Evolutionary conservation across 345 rosid species (phyloP).

Genomic region (Erucastrum elatum): DNA sequence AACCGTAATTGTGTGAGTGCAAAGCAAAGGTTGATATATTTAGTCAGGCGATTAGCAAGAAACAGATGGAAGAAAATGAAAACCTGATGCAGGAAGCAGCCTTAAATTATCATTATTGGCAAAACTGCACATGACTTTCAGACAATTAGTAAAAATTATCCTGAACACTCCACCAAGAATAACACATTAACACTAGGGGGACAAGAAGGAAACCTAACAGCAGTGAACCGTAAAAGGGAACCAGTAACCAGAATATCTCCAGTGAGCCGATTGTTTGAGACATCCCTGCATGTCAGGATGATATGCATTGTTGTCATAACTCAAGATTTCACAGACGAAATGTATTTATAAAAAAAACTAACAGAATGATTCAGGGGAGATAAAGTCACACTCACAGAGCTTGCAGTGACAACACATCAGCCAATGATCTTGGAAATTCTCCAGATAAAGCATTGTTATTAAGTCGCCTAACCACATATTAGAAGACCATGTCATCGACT

Average conservation of each 20-base stretch:
- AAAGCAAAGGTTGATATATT: neutral
- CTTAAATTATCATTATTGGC: conserved; percentile 31
- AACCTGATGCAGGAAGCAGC: conserved; percentile 42
- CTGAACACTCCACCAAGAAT: neutral
- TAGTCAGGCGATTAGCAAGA: neutral
- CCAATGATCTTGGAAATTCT: conserved; percentile 55
- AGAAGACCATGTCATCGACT: neutral
- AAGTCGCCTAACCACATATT: conserved; percentile 60
- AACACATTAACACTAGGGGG: neutral
- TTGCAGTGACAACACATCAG: conserved; percentile 52
- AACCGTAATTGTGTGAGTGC: neutral
- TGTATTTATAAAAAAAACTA: neutral
- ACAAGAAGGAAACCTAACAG: conserved; percentile 52
- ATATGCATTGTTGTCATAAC: conserved; percentile 10
- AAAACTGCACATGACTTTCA: conserved; percentile 57
- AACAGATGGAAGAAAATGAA: neutral
- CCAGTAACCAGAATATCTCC: conserved; percentile 75
- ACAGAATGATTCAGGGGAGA: conserved; percentile 7
- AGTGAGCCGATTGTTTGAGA: conserved; percentile 62
- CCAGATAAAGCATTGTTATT: conserved; percentile 67
- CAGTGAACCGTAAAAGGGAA: conserved; percentile 72
- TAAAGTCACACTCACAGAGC: conserved; percentile 61
- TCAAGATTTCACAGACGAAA: neutral
- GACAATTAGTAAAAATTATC: conserved; percentile 33
- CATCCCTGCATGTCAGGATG: conserved; percentile 62